Conservation (phyloP, 306 rosid genomes). For the Psophocarpus tetragonolobus region DNA sequence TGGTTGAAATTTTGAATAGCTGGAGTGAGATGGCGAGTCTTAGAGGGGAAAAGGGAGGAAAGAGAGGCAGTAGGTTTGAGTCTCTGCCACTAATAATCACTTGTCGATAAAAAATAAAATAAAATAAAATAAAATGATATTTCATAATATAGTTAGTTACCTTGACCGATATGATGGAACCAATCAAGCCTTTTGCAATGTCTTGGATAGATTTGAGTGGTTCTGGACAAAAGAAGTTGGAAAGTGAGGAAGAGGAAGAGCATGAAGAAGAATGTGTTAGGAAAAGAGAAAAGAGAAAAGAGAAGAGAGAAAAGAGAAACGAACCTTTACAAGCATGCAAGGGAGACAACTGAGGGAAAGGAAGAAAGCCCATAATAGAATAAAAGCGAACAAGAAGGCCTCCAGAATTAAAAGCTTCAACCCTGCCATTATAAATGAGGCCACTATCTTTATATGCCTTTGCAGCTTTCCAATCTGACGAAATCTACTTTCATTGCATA, state of each 20-base stretch:
- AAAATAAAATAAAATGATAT: too few relatives aligned
- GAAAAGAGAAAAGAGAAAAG: too few relatives aligned
- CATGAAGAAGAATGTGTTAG: too few relatives aligned
- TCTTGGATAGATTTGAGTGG: conserved; percentile 64
- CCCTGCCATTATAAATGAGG: conserved; percentile 63
- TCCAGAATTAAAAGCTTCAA: conserved; percentile 77
- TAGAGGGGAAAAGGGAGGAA: too few relatives aligned
- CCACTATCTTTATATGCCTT: conserved; percentile 59
- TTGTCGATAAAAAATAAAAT: too few relatives aligned
- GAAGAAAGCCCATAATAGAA: conserved; percentile 82
- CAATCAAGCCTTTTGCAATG: conserved; percentile 57
- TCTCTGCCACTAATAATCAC: too few relatives aligned
- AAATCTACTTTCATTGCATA: conserved; percentile 82
- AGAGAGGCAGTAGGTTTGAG: too few relatives aligned
- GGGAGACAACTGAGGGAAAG: conserved; percentile 80
- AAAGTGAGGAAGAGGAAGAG: too few relatives aligned
- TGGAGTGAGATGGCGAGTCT: conserved; percentile 13
- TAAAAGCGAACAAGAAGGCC: conserved; percentile 71
- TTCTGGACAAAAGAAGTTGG: conserved; percentile 60
- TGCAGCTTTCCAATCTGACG: conserved; percentile 91
- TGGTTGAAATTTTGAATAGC: conserved; percentile 28
- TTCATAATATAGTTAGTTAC: conserved; percentile 41
- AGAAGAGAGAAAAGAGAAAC: too few relatives aligned
- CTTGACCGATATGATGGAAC: conserved; percentile 64
- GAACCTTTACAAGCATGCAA: conserved; percentile 79